These are phyloP conservation scores for Xylariaceae sp. DNA, from an alignment of 2,329 filamentous ascomycete genomes.

Conservation along the genomic window DNA sequence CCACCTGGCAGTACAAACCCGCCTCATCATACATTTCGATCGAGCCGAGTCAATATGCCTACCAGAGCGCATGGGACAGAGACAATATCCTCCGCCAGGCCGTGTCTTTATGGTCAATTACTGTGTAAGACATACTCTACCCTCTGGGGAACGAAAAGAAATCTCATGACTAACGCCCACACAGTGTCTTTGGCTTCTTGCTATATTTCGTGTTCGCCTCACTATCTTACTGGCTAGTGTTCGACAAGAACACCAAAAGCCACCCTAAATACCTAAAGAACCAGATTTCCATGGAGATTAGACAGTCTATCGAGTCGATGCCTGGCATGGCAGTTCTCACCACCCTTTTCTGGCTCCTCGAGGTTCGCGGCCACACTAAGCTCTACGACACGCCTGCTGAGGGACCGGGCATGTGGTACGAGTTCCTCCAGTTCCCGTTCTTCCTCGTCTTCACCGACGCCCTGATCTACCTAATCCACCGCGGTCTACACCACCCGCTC, in stretches of 20 bases:
- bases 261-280: conserved; percentile 96
- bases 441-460: conserved; percentile 77
- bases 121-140: conserved; percentile 62
- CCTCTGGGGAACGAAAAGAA: neutral
- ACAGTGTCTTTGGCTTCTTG: conserved; percentile 78
- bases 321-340: conserved; percentile 82
- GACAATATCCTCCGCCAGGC: conserved; percentile 76
- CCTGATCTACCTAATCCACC: conserved; percentile 78
- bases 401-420: conserved; percentile 75
- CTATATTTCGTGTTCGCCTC: conserved; percentile 83
- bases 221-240: conserved; percentile 83
- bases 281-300: conserved; percentile 83
- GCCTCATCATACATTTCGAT: conserved; percentile 68
- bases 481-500: conserved; percentile 67
- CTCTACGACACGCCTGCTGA: conserved; percentile 80
- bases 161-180: conserved; percentile 12
- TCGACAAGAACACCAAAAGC: conserved; percentile 83
- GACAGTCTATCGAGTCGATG: conserved; percentile 72
- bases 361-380: conserved; percentile 81
- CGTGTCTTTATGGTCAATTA: conserved; percentile 76
- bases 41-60: conserved; percentile 72
- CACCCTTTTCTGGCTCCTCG: conserved; percentile 74
- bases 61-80: conserved; percentile 71
- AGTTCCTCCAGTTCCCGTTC: conserved; percentile 77
- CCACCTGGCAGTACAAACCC: conserved; percentile 67